phyloP scores from a whole-genome alignment of 768 basidiomycete genomes.

The Phanerodontia chrysosporium region DNA sequence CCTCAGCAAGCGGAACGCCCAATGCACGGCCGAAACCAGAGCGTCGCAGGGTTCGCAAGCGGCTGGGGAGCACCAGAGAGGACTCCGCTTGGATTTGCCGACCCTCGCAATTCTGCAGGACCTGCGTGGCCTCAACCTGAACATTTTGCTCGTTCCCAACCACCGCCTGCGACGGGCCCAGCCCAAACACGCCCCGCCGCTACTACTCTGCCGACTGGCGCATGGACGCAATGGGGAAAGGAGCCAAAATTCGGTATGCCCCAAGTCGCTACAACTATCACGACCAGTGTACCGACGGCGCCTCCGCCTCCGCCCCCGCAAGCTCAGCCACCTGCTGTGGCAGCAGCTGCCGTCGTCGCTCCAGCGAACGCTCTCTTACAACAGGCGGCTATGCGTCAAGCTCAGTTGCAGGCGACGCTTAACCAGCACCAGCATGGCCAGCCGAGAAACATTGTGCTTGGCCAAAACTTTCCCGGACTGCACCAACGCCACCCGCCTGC shows the following conservation, averaged over 20 bases:
- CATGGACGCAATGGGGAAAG: slow-evolving; percentile 9
- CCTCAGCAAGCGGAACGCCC: not conserved
- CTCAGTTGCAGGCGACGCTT: not conserved
- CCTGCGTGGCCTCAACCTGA: not conserved
- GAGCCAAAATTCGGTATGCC: slow-evolving; percentile 2
- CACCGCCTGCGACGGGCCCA: not conserved
- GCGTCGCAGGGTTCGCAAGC: not conserved
- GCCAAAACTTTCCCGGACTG: not conserved
- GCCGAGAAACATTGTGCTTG: not conserved
- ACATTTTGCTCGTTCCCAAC: not conserved
- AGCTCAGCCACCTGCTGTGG: not conserved
- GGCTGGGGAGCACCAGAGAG: slow-evolving; percentile 5
- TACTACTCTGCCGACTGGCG: not conserved
- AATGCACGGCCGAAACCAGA: not conserved
- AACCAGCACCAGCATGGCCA: not conserved
- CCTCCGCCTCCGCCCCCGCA: not conserved
- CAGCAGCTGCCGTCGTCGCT: not conserved
- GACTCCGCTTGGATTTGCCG: not conserved
- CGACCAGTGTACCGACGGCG: not conserved
- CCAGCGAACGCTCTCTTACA: not conserved
- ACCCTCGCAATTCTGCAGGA: not conserved
- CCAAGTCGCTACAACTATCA: slow-evolving; percentile 4
- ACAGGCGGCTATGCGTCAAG: not conserved
- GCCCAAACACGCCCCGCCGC: not conserved
- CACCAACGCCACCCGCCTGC: not conserved